Evolutionary conservation across 805 yeast species (phyloP).

Genomic region (Yarrowia divulgata): DNA sequence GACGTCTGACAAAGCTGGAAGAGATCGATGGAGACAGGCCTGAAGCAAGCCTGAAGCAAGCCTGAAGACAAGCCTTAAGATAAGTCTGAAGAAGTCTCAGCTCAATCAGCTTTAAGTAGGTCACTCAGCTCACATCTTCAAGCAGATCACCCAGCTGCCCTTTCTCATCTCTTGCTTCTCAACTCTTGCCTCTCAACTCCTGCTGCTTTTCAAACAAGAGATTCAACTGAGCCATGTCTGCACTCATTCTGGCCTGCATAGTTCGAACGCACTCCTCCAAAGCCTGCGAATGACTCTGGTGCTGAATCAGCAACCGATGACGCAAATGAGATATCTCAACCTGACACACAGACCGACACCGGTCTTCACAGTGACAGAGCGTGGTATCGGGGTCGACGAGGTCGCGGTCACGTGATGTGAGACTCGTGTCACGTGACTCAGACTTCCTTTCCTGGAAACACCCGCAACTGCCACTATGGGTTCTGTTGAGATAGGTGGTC

Average conservation of each 20-base stretch:
- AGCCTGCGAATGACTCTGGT: neutral
- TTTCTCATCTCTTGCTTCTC: neutral
- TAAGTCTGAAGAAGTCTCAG: too few relatives aligned
- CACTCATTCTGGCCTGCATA: neutral
- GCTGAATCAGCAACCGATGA: neutral
- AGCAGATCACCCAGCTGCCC: too few relatives aligned
- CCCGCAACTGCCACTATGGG: neutral
- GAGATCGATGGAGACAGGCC: too few relatives aligned
- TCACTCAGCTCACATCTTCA: too few relatives aligned
- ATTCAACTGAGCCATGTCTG: constrained; percentile 3
- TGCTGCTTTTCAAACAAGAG: neutral
- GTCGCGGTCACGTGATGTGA: neutral
- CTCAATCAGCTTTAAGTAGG: too few relatives aligned
- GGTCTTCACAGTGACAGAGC: constrained; percentile 2
- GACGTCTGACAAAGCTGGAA: too few relatives aligned
- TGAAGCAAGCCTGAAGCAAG: too few relatives aligned
- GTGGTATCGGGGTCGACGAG: constrained; percentile 8
- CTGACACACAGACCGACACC: constrained; percentile 7
- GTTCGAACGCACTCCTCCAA: neutral
- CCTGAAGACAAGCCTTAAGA: too few relatives aligned
- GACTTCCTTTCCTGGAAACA: neutral
- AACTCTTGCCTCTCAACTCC: too few relatives aligned
- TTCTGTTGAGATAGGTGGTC: neutral
- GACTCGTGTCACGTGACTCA: too few relatives aligned
- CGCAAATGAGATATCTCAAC: constrained; percentile 1